phyloP scores from a whole-genome alignment of 768 basidiomycete species.

The Paxillus involutus region DNA sequence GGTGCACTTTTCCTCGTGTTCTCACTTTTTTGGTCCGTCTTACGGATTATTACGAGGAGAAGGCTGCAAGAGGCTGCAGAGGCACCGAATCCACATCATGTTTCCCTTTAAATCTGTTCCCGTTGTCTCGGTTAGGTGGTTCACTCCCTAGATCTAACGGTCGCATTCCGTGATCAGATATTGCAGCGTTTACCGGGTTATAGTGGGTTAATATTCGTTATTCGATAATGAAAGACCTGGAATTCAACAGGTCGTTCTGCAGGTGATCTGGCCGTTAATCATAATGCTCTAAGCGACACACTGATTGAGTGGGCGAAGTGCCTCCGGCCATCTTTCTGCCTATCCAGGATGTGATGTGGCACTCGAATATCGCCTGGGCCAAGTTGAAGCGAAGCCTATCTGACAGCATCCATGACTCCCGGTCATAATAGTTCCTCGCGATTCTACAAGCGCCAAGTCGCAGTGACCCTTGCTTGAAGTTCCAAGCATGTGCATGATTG shows the following conservation, averaged over 20 bases:
- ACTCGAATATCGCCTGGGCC: not conserved
- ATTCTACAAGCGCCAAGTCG: no score
- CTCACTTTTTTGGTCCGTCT: not conserved
- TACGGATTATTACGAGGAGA: not conserved
- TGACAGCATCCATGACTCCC: no score
- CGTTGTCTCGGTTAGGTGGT: not conserved
- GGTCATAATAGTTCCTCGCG: no score
- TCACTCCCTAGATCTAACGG: not conserved
- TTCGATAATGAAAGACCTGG: not conserved
- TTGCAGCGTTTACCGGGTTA: not conserved
- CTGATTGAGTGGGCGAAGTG: not conserved
- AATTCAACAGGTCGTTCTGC: not conserved
- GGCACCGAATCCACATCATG: not conserved
- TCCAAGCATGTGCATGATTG: no score
- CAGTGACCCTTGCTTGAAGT: no score
- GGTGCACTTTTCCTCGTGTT: not conserved
- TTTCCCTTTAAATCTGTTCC: not conserved
- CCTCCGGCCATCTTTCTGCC: not conserved
- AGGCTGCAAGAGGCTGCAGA: not conserved
- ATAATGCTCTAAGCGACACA: not conserved
- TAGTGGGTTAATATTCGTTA: not conserved
- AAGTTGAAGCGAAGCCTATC: not conserved
- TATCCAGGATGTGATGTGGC: not conserved
- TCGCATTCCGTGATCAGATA: not conserved
- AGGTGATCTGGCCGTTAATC: not conserved